A percentile compares a stretch with the other conserved stretches of the same genome.
Evolutionary conservation across 192 early-diverging fungal species (phyloP).

Genomic region (Gigaspora rosea): DNA sequence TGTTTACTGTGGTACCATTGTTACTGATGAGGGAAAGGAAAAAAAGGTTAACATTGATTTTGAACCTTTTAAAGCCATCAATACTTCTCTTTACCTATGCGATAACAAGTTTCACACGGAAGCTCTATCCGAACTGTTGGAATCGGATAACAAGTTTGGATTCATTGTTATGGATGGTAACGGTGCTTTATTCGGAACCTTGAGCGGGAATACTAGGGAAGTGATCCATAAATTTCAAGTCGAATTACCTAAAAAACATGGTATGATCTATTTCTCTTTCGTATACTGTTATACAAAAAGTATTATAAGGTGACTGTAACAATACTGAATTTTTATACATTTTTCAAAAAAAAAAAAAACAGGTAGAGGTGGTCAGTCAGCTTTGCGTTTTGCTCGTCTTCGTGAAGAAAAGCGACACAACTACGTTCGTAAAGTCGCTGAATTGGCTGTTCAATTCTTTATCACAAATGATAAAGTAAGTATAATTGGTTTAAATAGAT

Average conservation of each 20-base stretch:
- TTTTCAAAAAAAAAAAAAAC: background rate
- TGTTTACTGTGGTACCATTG: conserved; percentile 91
- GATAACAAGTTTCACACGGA: conserved; percentile 99
- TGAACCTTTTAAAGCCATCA: conserved; percentile 99
- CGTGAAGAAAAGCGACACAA: conserved; percentile 99
- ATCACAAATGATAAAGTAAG: conserved; percentile 84
- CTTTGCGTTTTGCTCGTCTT: conserved; percentile 98
- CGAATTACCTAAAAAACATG: conserved; percentile 99
- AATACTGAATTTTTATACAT: background rate
- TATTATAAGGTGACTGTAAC: background rate
- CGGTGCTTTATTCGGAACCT: conserved; percentile 91
- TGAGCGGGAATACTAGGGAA: conserved; percentile 94
- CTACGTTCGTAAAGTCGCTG: conserved; percentile 98
- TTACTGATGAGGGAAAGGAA: conserved; percentile 99
- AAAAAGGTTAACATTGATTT: conserved; percentile 99
- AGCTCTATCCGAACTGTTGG: conserved; percentile 86
- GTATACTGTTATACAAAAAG: background rate
- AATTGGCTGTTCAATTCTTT: conserved; percentile 94
- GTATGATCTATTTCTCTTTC: conserved; percentile 35
- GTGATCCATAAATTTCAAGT: conserved; percentile 93
- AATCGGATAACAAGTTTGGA: conserved; percentile 94
- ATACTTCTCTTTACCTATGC: conserved; percentile 96
- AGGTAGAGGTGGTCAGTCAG: conserved; percentile 97
- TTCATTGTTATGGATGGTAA: conserved; percentile 99
- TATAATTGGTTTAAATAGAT: conserved; percentile 5